Conservation (phyloP, 306 rosid species). For the Cajanus cajan region DNA sequence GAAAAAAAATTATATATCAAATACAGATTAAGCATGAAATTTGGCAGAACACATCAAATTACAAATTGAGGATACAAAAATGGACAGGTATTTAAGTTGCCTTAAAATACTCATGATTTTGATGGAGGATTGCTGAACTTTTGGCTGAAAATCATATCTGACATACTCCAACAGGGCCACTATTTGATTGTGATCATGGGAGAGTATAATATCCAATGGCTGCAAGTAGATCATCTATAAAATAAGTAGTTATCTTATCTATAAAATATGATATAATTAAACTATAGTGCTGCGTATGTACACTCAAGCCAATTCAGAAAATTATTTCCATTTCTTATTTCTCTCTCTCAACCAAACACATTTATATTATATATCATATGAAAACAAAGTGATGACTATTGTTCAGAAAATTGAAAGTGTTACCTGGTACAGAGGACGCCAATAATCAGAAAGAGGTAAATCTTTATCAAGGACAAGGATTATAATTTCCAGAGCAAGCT, state of each 20-base stretch:
- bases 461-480: slow-evolving; percentile 82
- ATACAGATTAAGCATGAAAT: slow-evolving; percentile 18
- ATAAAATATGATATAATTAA: background rate
- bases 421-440: slow-evolving; percentile 96
- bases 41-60: slow-evolving; percentile 8
- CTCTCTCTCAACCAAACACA: background rate
- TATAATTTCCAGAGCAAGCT: slow-evolving; percentile 85
- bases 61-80: slow-evolving; percentile 26
- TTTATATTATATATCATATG: background rate
- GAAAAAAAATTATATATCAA: slow-evolving; percentile 27
- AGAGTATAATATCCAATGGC: slow-evolving; percentile 94
- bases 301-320: background rate
- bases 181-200: slow-evolving; percentile 94
- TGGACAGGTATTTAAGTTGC: slow-evolving; percentile 39
- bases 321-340: background rate
- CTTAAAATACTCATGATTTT: slow-evolving; percentile 95
- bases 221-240: slow-evolving; percentile 44
- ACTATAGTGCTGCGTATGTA: background rate
- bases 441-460: slow-evolving; percentile 81
- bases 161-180: slow-evolving; percentile 88
- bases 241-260: background rate
- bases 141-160: slow-evolving; percentile 91
- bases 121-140: slow-evolving; percentile 84
- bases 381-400: background rate
- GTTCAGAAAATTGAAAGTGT: background rate